Conservation (phyloP, 2,329 filamentous ascomycete genomes). For the Emergomyces africanus region DNA sequence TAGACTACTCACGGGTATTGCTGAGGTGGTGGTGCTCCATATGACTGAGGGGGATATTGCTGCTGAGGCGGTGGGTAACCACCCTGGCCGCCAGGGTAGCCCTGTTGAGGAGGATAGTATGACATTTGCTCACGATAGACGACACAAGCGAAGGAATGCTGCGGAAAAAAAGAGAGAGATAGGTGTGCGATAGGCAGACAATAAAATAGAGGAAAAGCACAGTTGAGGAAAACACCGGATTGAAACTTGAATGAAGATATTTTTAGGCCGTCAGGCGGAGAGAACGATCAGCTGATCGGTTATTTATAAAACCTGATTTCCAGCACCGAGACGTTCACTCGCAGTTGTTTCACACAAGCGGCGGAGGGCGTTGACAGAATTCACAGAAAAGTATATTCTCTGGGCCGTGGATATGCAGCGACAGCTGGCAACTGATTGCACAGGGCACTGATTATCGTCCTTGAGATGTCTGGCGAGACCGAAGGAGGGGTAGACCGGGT, state of each 20-base stretch:
- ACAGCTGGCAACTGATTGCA: not conserved
- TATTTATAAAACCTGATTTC: not conserved
- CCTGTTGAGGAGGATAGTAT: constrained; percentile 47
- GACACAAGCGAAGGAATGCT: constrained; percentile 3
- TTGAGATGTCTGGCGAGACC: not conserved
- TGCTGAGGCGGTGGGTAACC: constrained; percentile 41
- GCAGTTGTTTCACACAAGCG: not conserved
- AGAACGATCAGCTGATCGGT: not conserved
- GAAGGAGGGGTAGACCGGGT: not conserved
- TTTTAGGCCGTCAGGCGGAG: not conserved
- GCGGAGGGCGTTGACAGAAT: not conserved
- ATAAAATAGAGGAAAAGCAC: not conserved
- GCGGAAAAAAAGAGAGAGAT: not conserved
- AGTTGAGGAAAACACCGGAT: not conserved
- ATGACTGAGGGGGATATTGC: constrained; percentile 21
- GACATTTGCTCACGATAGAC: constrained; percentile 38
- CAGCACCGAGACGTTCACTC: not conserved
- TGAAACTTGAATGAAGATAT: not conserved
- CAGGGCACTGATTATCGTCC: not conserved
- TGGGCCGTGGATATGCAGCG: not conserved
- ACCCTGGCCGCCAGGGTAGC: constrained; percentile 39
- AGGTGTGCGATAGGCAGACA: not conserved
- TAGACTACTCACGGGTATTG: constrained; percentile 27
- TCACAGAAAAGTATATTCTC: not conserved
- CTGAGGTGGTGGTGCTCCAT: constrained; percentile 23